phyloP scores from a whole-genome alignment of 1,284 basidiomycete genomes.

The Malassezia caprae region DNA sequence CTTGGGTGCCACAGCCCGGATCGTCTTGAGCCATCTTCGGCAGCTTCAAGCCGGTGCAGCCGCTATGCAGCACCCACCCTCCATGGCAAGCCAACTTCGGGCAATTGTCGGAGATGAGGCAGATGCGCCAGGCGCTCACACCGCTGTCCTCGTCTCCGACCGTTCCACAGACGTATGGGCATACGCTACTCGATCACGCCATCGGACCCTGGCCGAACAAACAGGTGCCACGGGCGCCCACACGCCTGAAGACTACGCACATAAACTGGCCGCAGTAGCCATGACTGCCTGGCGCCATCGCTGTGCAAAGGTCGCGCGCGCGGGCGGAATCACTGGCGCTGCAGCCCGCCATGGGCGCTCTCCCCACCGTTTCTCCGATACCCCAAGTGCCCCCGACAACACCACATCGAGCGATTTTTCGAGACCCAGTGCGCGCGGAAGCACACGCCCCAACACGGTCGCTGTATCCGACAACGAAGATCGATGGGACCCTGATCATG shows the following conservation, averaged over 20 bases:
- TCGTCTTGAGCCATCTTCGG: not conserved
- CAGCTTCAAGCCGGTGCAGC: not conserved
- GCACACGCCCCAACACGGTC: not conserved
- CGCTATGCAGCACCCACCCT: not conserved
- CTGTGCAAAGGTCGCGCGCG: not conserved
- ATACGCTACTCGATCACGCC: constrained; percentile 1
- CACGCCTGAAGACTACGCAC: constrained; percentile 3
- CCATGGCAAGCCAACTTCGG: constrained; percentile 3
- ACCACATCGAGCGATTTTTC: not conserved
- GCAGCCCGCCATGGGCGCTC: not conserved
- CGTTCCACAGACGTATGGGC: constrained; percentile 11
- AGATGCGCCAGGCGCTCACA: constrained; percentile 10
- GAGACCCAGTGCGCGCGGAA: not conserved
- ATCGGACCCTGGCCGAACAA: not conserved
- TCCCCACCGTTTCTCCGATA: not conserved
- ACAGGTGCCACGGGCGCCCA: not conserved
- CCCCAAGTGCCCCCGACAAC: not conserved
- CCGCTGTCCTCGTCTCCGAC: constrained; percentile 1
- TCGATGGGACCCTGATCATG: not conserved
- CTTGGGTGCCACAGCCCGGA: not conserved
- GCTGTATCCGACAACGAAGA: not conserved
- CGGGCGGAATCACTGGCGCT: not conserved
- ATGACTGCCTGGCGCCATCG: constrained; percentile 11
- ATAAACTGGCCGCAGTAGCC: not conserved
- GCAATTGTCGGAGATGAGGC: constrained; percentile 16